phyloP scores from a whole-genome alignment of 257 asterid species.

The Nicotiana attenuata region DNA sequence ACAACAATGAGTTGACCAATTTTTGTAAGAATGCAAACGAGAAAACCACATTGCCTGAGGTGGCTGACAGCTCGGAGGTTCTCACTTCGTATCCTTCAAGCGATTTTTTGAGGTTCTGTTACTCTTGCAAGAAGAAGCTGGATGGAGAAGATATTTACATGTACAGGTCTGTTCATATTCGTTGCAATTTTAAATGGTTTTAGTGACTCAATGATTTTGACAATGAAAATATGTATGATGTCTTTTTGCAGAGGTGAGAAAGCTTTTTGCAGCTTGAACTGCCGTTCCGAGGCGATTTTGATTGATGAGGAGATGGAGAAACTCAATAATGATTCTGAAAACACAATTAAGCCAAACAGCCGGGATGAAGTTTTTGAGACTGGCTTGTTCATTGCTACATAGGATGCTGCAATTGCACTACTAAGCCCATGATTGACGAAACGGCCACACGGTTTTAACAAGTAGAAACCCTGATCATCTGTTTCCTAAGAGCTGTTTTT shows the following conservation, averaged over 20 bases:
- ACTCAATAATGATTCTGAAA: constrained; percentile 24
- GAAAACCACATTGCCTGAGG: constrained; percentile 20
- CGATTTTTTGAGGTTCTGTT: constrained; percentile 71
- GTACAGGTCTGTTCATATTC: constrained; percentile 52
- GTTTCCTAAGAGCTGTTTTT: constrained; percentile 34
- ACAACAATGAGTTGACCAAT: constrained; percentile 29
- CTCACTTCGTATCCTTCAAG: constrained; percentile 32
- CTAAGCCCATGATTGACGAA: constrained; percentile 44
- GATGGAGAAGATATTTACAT: constrained; percentile 88
- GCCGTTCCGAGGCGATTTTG: constrained; percentile 72
- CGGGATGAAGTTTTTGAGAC: constrained; percentile 32
- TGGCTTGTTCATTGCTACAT: constrained; percentile 36
- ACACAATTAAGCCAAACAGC: constrained; percentile 16
- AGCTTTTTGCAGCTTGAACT: constrained; percentile 76
- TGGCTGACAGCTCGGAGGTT: constrained; percentile 19
- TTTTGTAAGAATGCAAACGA: constrained; percentile 31
- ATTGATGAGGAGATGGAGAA: constrained; percentile 63
- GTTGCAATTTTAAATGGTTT: neutral
- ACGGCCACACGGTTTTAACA: constrained; percentile 20
- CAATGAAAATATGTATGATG: neutral
- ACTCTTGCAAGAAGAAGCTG: constrained; percentile 66
- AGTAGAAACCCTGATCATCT: constrained; percentile 35
- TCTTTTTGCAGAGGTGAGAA: constrained; percentile 65
- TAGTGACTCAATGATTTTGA: neutral
- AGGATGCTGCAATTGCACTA: constrained; percentile 10